phyloP scores from a whole-genome alignment of 2,329 filamentous ascomycete genomes.

The Westerdykella ornata region DNA sequence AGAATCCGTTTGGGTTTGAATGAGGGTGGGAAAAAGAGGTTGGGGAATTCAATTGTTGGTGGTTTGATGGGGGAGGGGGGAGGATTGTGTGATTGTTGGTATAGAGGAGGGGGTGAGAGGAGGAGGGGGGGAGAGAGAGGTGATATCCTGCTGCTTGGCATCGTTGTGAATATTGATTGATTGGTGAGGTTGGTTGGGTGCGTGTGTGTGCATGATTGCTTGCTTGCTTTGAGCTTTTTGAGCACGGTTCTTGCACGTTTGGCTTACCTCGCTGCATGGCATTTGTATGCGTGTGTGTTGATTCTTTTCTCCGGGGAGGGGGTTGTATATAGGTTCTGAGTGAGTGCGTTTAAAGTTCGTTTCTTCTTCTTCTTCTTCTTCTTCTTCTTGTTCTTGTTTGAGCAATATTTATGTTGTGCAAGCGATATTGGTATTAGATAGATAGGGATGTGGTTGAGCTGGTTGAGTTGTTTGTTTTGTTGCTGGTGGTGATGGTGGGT shows the following conservation, averaged over 20 bases:
- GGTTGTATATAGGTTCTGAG: no score
- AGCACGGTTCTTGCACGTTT: not conserved
- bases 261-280: no score
- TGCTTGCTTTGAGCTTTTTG: not conserved
- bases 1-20: constrained; percentile 66
- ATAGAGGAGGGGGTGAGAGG: not conserved
- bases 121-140: not conserved
- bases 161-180: not conserved
- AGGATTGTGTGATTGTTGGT: not conserved
- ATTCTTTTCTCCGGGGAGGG: no score
- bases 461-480: no score
- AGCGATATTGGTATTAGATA: no score
- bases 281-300: not conserved
- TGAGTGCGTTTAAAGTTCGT: no score
- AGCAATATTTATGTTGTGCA: no score
- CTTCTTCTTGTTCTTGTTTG: no score
- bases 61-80: not conserved
- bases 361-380: no score
- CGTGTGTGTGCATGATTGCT: not conserved
- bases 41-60: not conserved
- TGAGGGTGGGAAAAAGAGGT: no score
- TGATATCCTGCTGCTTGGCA: not conserved
- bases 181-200: not conserved
- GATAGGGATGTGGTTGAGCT: no score
- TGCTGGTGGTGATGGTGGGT: no score